Evolutionary conservation across 2,329 filamentous ascomycete genomes (phyloP).

Genomic region (Epichloe scottii): DNA sequence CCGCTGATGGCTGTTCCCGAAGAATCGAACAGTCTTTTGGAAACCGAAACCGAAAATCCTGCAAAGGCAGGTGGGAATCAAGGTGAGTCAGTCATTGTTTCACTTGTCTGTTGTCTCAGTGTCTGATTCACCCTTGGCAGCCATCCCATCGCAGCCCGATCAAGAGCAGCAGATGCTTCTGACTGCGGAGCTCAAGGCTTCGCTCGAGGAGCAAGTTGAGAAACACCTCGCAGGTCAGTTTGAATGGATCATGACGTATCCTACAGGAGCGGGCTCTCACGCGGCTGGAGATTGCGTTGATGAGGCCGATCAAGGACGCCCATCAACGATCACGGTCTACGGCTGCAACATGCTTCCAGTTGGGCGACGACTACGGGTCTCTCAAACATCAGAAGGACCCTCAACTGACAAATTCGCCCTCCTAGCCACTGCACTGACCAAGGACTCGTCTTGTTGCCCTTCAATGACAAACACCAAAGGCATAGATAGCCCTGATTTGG

Average conservation of each 20-base stretch:
- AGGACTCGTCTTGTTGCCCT: constrained; percentile 10
- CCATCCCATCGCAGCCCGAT: background rate
- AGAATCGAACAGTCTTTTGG: constrained; percentile 11
- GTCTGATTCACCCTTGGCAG: background rate
- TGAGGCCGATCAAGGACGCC: background rate
- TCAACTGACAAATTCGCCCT: constrained; percentile 30
- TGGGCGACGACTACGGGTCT: background rate
- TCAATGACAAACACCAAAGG: constrained; percentile 10
- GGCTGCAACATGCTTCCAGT: constrained; percentile 38
- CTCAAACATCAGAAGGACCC: background rate
- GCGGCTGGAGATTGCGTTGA: constrained; percentile 9
- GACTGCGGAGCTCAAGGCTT: background rate
- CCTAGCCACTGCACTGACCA: constrained; percentile 32
- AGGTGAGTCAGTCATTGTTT: background rate
- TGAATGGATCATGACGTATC: constrained; percentile 34
- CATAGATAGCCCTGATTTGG: constrained; percentile 4
- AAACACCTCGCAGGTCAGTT: constrained; percentile 37
- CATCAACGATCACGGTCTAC: constrained; percentile 18
- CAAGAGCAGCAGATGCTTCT: background rate
- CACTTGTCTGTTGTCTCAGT: background rate
- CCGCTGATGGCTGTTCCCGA: constrained; percentile 21
- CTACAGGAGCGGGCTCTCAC: constrained; percentile 15
- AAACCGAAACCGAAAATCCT: background rate
- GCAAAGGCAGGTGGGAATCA: background rate
- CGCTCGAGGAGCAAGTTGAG: constrained; percentile 18